A percentile compares a stretch with the other conserved stretches of the same genome.
These are phyloP conservation scores for Pyrenula aspistea DNA, from an alignment of 495 filamentous ascomycete species.

Conservation along the genomic window DNA sequence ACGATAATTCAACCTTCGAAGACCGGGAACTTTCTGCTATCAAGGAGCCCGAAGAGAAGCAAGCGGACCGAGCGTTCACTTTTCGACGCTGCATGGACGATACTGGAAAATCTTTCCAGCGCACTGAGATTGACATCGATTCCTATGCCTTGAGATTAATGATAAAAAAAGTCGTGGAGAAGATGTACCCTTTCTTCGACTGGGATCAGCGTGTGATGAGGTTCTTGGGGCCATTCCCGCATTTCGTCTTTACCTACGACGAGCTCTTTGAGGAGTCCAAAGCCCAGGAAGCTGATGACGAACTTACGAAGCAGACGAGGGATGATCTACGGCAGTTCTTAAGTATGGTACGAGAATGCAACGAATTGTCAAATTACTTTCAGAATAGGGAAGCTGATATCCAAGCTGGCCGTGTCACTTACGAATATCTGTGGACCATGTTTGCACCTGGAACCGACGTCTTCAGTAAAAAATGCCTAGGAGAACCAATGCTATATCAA, in stretches of 20 bases:
- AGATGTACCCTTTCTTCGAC: neutral
- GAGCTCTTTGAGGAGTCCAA: neutral
- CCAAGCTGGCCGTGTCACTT: neutral
- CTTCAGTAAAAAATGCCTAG: neutral
- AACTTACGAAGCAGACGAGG: neutral
- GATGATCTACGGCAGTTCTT: neutral
- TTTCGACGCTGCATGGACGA: neutral
- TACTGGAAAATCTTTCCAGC: neutral
- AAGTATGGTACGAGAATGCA: neutral
- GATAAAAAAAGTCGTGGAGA: neutral
- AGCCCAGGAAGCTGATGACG: neutral
- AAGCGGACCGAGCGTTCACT: neutral
- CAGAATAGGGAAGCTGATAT: neutral
- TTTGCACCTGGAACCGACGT: neutral
- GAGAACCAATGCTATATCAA: neutral
- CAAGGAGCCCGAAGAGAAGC: neutral
- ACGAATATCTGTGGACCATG: neutral
- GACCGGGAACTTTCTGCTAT: neutral
- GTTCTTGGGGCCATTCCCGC: neutral
- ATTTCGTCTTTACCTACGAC: neutral
- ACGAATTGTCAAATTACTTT: neutral
- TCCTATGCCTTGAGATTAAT: neutral
- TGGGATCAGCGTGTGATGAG: neutral
- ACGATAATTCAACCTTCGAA: neutral
- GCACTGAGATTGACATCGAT: neutral